Evolutionary conservation across 2,329 filamentous ascomycete species (phyloP).

Genomic region (Sclerotinia glacialis): DNA sequence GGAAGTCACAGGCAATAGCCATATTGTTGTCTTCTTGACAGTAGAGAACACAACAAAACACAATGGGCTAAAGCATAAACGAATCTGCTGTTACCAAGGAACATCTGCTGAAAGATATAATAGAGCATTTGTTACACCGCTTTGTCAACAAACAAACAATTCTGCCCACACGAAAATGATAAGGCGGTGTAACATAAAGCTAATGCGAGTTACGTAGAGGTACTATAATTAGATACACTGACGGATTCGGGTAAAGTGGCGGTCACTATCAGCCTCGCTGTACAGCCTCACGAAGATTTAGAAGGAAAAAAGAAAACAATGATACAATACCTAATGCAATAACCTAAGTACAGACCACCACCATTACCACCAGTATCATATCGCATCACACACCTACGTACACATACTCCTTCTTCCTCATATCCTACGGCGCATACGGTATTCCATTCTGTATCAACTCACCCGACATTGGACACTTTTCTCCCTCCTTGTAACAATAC

Average conservation of each 20-base stretch:
- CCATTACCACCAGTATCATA: background rate
- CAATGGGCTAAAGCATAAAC: no score
- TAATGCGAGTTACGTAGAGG: background rate
- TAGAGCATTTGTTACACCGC: no score
- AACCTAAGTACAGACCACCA: no score
- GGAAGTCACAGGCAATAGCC: no score
- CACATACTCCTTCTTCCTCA: background rate
- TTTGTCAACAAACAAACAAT: background rate
- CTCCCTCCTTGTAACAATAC: slow-evolving; percentile 1
- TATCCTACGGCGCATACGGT: slow-evolving; percentile 1
- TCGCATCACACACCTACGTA: background rate
- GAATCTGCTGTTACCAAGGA: background rate
- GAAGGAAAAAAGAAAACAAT: background rate
- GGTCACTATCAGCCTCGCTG: background rate
- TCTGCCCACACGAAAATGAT: background rate
- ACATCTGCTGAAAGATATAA: background rate
- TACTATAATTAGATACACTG: no score
- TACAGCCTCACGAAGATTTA: background rate
- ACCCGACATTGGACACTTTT: background rate
- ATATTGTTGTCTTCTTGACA: no score
- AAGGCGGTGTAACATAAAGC: background rate
- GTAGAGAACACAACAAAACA: background rate
- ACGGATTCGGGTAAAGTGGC: background rate
- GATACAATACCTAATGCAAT: background rate
- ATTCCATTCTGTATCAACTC: background rate